Base-by-base conservation (phyloP, 2,329 filamentous ascomycete species). In the Colletotrichum godetiae region DNA sequence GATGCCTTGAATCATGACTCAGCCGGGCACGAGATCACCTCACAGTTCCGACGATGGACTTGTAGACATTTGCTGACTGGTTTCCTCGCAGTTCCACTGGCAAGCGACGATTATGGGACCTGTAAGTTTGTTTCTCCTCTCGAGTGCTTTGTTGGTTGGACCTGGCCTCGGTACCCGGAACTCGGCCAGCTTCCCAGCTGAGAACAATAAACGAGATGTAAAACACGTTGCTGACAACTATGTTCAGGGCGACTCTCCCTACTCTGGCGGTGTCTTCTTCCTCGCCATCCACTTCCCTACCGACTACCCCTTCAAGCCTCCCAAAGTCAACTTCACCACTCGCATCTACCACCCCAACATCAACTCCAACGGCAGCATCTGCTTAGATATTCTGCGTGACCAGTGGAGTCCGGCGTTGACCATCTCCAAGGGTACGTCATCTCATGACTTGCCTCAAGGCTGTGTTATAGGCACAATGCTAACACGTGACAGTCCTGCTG, bases 61-160 rank as follows among this genome's bases (percentile, higher is more conserved):
- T 10, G 68, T 56, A 19, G 6, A 63, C 2, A 55, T 67, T 27
- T 56, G 58, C 68, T 65, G 62, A 73, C 75, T 74, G 73, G 29
- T 6, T 1, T 33, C 42, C 4, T 12, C 12, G 80, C 80, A 99
- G 96, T 99, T 99, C 84, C 97, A 98, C 92, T 99, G 97, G 97
- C 97, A 99, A 92, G 97, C 97, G 81, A 99, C 97, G 66, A 99
- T 99, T 84, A 99, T 99, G 97, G 97, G 97, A 86, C 97, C 97
- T 84, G 95, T 97, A 92, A 92, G 94, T 92, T 79, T 72, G 33
- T 33, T 31, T 4, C 53, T 24, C 29, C n/a, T 7, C 4, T 49
- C 15, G 3, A 24, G 42, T 46, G 33, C 33, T 33, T 35, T 55
- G 27, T 64, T 42, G 49, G 31, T 29, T 5, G 46, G 61, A 15